Percentiles rank a stretch among this genome's conserved stretches.
Evolutionary conservation across 2,329 filamentous ascomycete genomes (phyloP).

Genomic region (Emergomyces pasteurianus): DNA sequence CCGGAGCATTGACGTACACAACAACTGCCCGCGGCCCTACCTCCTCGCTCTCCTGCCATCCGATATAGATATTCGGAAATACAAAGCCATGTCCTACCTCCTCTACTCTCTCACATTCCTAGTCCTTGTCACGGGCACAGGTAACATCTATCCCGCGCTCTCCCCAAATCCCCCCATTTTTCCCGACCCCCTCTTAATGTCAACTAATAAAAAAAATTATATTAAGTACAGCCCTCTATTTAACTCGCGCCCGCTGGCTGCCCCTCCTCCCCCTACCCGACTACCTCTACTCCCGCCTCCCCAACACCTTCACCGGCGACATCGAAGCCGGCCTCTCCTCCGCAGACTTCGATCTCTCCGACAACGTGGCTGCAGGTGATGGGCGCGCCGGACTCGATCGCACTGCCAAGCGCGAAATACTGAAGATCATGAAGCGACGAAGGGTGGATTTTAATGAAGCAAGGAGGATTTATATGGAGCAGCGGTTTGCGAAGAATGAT

Average conservation of each 20-base stretch:
- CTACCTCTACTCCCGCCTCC: slow-evolving; percentile 66
- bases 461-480: slow-evolving; percentile 71
- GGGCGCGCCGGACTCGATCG: slow-evolving; percentile 69
- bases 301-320: slow-evolving; percentile 66
- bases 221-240: slow-evolving; percentile 56
- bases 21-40: too few species aligned
- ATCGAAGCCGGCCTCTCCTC: slow-evolving; percentile 79
- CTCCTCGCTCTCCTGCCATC: too few species aligned
- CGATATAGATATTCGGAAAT: not conserved
- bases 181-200: too few species aligned
- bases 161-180: slow-evolving; percentile 5
- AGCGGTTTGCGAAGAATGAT: slow-evolving; percentile 71
- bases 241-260: slow-evolving; percentile 69
- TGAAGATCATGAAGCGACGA: slow-evolving; percentile 79
- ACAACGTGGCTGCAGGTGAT: slow-evolving; percentile 72
- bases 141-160: slow-evolving; percentile 29
- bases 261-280: slow-evolving; percentile 53
- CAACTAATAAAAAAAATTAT: too few species aligned
- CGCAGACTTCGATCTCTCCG: slow-evolving; percentile 66
- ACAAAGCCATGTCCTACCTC: slow-evolving; percentile 56
- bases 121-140: slow-evolving; percentile 58
- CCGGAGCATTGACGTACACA: not conserved
- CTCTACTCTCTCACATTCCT: slow-evolving; percentile 66
- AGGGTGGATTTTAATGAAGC: slow-evolving; percentile 84
- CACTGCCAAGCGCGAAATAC: slow-evolving; percentile 65